phyloP scores from a whole-genome alignment of 2,329 filamentous ascomycete species.

The Epichloe glyceriae region DNA sequence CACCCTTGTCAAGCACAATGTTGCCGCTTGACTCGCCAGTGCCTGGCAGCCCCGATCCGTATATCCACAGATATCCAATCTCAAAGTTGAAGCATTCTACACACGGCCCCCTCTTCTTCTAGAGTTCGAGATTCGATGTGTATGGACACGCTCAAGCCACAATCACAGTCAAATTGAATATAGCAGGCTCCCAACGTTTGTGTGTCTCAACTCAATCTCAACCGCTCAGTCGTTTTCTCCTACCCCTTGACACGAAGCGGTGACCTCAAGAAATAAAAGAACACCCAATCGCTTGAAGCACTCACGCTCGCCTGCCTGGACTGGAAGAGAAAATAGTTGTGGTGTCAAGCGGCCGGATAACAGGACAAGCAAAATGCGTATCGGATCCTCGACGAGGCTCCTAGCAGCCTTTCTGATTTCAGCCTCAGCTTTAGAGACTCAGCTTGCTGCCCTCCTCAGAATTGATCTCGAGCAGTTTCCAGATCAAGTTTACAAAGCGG shows the following conservation, averaged over 20 bases:
- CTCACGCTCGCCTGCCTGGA: not conserved
- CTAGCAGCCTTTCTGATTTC: not conserved
- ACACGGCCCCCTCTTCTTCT: not conserved
- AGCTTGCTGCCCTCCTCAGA: not conserved
- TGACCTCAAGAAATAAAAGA: not conserved
- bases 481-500: not conserved
- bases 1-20: not conserved
- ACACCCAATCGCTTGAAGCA: not conserved
- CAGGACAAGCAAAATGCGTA: not conserved
- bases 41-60: not conserved
- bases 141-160: not conserved
- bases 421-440: not conserved
- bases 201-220: not conserved
- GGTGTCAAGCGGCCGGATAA: not conserved
- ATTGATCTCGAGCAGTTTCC: slow-evolving; percentile 1
- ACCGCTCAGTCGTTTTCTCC: not conserved
- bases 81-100: not conserved
- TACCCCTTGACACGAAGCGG: not conserved
- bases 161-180: not conserved
- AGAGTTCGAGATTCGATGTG: not conserved
- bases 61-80: not conserved
- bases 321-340: not conserved
- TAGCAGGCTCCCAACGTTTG: not conserved
- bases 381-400: not conserved
- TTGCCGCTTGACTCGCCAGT: not conserved